Evolutionary conservation across 2,329 filamentous ascomycete genomes (phyloP).

Genomic region (Sphaerulina musiva): DNA sequence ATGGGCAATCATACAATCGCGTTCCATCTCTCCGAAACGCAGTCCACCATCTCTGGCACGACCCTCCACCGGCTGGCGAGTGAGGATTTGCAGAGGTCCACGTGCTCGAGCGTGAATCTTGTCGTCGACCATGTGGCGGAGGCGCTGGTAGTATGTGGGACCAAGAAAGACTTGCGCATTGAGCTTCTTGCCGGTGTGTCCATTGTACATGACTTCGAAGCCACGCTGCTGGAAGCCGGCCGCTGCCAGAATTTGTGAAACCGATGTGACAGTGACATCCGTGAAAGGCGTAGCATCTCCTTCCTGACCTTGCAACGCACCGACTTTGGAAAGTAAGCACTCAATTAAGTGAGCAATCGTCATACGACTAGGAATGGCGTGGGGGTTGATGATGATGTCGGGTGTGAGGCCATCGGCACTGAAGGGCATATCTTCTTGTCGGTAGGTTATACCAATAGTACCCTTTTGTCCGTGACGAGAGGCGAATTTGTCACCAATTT

Average conservation of each 20-base stretch:
- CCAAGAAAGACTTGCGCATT: constrained; percentile 93
- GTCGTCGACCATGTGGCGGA: constrained; percentile 99
- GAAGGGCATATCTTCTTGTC: constrained; percentile 98
- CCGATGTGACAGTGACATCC: constrained; percentile 89
- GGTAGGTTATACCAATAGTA: constrained; percentile 96
- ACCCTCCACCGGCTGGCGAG: constrained; percentile 94
- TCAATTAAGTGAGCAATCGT: constrained; percentile 99
- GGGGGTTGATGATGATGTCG: constrained; percentile 97
- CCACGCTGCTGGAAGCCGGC: constrained; percentile 95
- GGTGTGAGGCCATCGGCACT: constrained; percentile 84
- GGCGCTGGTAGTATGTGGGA: constrained; percentile 96
- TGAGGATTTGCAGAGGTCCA: constrained; percentile 94
- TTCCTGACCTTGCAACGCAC: constrained; percentile 85
- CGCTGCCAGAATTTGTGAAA: constrained; percentile 77
- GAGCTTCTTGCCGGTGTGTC: constrained; percentile 90
- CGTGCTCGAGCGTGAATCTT: constrained; percentile 99
- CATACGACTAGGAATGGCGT: constrained; percentile 99
- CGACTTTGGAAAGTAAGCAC: constrained; percentile 94
- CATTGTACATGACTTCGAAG: constrained; percentile 98
- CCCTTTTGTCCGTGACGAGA: constrained; percentile 99
- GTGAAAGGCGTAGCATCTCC: constrained; percentile 98
- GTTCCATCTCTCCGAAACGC: constrained; percentile 99
- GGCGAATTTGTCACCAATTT: constrained; percentile 98
- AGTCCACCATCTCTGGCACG: constrained; percentile 95
- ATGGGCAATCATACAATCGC: constrained; percentile 99